Conservation (phyloP, 164 flowering plant genomes). For the Echeveria elegans region DNA sequence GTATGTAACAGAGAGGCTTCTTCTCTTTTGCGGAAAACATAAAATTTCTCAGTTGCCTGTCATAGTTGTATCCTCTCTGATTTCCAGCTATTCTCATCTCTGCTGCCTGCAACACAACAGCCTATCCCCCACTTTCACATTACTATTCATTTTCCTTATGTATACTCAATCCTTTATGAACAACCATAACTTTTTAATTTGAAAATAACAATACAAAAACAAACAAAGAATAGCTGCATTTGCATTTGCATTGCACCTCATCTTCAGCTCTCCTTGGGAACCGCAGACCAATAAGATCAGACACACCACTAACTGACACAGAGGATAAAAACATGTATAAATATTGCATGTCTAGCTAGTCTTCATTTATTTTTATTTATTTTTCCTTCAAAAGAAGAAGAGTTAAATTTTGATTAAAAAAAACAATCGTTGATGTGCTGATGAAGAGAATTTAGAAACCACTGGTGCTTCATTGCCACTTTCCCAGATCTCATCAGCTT, state of each 20-base stretch:
- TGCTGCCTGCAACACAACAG: not conserved
- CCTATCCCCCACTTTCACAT: slow-evolving; percentile 1
- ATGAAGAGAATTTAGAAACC: too few relatives aligned
- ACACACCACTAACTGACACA: not conserved
- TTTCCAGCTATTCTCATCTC: slow-evolving; percentile 1
- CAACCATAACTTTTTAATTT: too few relatives aligned
- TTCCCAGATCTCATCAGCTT: too few relatives aligned
- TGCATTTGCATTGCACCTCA: not conserved
- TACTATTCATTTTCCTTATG: not conserved
- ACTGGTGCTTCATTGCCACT: too few relatives aligned
- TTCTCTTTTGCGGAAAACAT: not conserved
- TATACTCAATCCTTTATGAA: not conserved
- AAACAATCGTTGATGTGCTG: too few relatives aligned
- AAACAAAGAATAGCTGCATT: too few relatives aligned
- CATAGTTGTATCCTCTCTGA: not conserved
- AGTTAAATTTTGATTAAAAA: too few relatives aligned
- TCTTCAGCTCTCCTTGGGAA: not conserved
- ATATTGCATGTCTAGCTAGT: not conserved
- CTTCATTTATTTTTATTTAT: too few relatives aligned
- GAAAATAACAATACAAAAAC: too few relatives aligned
- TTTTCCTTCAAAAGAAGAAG: too few relatives aligned
- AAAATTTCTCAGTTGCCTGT: not conserved
- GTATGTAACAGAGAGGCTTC: not conserved
- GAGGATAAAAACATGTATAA: not conserved
- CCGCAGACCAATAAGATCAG: not conserved